Evolutionary conservation across 164 flowering plant species (phyloP).

Genomic region (Umbellularia californica): DNA sequence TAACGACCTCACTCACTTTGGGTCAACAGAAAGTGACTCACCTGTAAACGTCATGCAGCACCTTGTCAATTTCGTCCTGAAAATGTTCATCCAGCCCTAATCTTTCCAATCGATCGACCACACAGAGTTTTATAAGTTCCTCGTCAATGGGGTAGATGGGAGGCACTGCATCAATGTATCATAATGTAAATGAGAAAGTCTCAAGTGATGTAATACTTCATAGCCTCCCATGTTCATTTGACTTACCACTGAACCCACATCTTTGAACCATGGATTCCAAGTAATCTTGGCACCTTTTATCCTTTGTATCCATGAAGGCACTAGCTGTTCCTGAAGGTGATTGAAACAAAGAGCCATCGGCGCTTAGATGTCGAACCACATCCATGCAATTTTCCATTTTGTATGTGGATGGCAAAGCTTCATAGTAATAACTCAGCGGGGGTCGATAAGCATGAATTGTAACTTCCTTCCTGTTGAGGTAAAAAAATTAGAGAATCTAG

Average conservation of each 20-base stretch:
- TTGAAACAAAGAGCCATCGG: constrained; percentile 37
- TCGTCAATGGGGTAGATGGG: constrained; percentile 24
- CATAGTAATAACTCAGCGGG: constrained; percentile 28
- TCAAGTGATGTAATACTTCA: background rate
- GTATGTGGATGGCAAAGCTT: constrained; percentile 27
- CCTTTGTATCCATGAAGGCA: constrained; percentile 32
- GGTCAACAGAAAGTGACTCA: background rate
- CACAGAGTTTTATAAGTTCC: constrained; percentile 23
- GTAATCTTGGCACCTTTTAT: constrained; percentile 21
- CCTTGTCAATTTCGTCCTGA: constrained; percentile 18
- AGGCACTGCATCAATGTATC: constrained; percentile 22
- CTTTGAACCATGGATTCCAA: constrained; percentile 28
- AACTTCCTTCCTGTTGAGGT: constrained; percentile 22
- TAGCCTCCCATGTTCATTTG: background rate
- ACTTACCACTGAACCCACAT: constrained; percentile 29
- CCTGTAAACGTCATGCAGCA: constrained; percentile 26
- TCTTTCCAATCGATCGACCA: constrained; percentile 31
- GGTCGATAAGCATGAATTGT: constrained; percentile 8
- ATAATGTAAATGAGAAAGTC: background rate
- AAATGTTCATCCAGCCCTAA: constrained; percentile 29
- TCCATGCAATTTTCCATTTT: constrained; percentile 6
- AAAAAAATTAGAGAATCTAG: background rate
- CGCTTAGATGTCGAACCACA: constrained; percentile 17
- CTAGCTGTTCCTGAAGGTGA: constrained; percentile 44
- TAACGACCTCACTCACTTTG: background rate